Conservation (phyloP, 208 protist genomes). For the Acanthamoeba castellanii region DNA sequence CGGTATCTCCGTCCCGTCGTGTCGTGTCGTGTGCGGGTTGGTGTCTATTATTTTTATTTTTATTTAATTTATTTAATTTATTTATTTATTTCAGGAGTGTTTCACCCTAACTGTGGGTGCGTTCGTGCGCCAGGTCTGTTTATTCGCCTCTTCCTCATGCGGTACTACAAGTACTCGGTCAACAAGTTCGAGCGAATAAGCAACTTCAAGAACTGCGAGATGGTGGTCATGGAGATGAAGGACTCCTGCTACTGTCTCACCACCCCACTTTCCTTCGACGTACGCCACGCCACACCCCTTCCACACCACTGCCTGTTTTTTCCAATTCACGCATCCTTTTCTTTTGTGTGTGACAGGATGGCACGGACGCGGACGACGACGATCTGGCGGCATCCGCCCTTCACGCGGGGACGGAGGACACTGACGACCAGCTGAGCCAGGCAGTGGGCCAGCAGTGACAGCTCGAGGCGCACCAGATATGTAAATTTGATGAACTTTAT, state of each 20-base stretch:
- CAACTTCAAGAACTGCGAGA: slow-evolving; percentile 76
- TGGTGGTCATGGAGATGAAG: slow-evolving; percentile 73
- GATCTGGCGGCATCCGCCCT: not conserved
- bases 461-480: too few relatives aligned
- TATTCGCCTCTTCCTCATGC: slow-evolving; percentile 76
- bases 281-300: not conserved
- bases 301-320: not conserved
- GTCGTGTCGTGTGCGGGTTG: too few relatives aligned
- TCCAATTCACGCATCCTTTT: too few relatives aligned
- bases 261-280: slow-evolving; percentile 2
- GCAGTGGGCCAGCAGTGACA: too few relatives aligned
- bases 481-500: too few relatives aligned
- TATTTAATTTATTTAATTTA: too few relatives aligned
- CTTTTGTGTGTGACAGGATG: not conserved
- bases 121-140: slow-evolving; percentile 59
- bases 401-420: not conserved
- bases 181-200: slow-evolving; percentile 73
- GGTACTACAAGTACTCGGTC: slow-evolving; percentile 77
- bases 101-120: too few relatives aligned
- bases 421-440: not conserved
- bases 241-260: not conserved
- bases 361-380: not conserved
- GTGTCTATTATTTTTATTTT: too few relatives aligned
- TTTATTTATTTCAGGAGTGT: too few relatives aligned
- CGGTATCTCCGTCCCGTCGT: too few relatives aligned